Base-by-base conservation (phyloP, 1,284 basidiomycete species). In the Gomphus bonarii region DNA sequence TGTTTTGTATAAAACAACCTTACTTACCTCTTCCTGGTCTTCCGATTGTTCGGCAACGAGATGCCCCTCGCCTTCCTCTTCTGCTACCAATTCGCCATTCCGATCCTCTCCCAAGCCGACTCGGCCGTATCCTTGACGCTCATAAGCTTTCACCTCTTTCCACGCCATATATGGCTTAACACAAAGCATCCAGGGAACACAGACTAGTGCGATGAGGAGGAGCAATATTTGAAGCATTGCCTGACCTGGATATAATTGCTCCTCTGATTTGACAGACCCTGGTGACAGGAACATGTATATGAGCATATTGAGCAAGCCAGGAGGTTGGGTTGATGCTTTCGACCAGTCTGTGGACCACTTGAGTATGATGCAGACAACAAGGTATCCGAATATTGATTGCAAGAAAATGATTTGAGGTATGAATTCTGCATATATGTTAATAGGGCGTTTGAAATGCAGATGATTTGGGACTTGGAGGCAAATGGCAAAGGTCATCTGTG, bases 331-430 rank as follows among this genome's bases (percentile, higher is more conserved):
- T 8, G 80, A 68, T 11, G 85, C 79, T 59, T 77, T 77, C 12
- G 81, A 77, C 95, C 97, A 99, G 72, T 99, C 91, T 58, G 93
- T 78, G 42, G 82, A 81, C 95, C 95, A 99, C 70, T 99, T 99
- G 85, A 95, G 95, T 63, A 99, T 70, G 72, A 99, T 97, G 72
- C 92, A 95, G 59, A 97, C 64, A 60, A 92, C 89, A 51, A 99
- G 84, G 72, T 99, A 99, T 55, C 95, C 95, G 65, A 99, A 99
- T 71, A 99, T 95, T 33, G 88, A 93, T 71, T 97, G 89, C 66
- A 99, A 77, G 79, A 99, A 99, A 63, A 99, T 82, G 76, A 99
- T 88, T 73, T 97, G 94, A 44, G 97, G 95, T 60, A 99, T 78
- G 70, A 98, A 97, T 70, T 97, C 95, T 66, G 90, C 86, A 70